Evolutionary conservation across 1,139 yeast species (phyloP), one percentile per base, ranked within the genome.

Genomic region (Pneumocystis murina): DNA sequence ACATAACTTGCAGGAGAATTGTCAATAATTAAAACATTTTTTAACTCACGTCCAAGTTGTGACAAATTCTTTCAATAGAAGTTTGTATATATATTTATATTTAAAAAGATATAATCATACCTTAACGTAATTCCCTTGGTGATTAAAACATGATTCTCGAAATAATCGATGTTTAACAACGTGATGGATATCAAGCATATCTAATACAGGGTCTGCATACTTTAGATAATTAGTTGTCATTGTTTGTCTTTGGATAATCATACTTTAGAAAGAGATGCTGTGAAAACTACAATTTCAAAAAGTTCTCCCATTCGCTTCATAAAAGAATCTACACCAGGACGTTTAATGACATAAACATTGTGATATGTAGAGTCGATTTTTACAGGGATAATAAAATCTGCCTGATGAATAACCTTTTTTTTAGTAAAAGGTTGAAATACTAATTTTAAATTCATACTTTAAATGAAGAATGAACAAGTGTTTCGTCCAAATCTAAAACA

Each of bases 311-410:
- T 96, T 68, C 82, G 80, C 68, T 77, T 79, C 78, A 92, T 79
- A 72, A 94, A 92, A 72, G 88, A 95, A 74, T 92, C 98, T 62
- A 94, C 98, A 0, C 98, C 98, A 0, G 99, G 99, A 70, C 99
- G 82, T 73, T 94, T 92, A 65, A 91, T 89, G 40, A 92, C 98
- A 73, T 90, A 92, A 61, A 92, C 98, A 72, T 89, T 94, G 74
- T 94, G 97, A 40, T 85, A 80, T 74, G 87, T 94, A 70, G 85
- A 85, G 71, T 92, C 97, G 68, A 92, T 92, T 74, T 85, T 89
- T 61, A 86, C 91, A 10, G 96, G 96, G 63, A 94, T 88, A 62
- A 94, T 95, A 76, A 92, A 92, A 75, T 92, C 98, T 0, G 97
- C 96, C 59, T 90, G 87, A 67, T 94, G 82, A 67, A 92, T 81